A percentile compares a stretch with the other conserved stretches of the same genome.
Evolutionary conservation across 2,329 filamentous ascomycete genomes (phyloP).

Genomic region (Fusarium neocosmosporiellum): DNA sequence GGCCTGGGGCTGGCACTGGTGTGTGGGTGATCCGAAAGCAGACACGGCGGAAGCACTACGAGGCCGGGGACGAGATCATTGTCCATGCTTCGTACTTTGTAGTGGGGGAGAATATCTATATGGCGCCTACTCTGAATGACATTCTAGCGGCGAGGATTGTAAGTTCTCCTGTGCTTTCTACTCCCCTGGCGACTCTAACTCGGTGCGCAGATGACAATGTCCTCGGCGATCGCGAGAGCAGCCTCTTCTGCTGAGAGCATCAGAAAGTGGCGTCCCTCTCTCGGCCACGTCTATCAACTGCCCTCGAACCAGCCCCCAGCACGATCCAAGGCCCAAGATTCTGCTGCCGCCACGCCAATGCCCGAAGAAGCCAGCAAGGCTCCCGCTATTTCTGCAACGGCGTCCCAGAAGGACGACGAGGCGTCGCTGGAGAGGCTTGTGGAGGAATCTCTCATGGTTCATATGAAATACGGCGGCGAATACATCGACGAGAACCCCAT

Average conservation of each 20-base stretch:
- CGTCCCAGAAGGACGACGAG: constrained; percentile 52
- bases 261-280: constrained; percentile 65
- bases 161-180: constrained; percentile 30
- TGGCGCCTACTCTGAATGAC: constrained; percentile 71
- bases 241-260: constrained; percentile 63
- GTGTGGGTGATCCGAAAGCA: constrained; percentile 79
- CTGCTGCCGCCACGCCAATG: constrained; percentile 61
- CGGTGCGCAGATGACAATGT: constrained; percentile 61
- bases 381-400: constrained; percentile 27
- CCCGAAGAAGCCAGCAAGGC: constrained; percentile 52
- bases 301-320: constrained; percentile 45
- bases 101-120: constrained; percentile 74
- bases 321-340: constrained; percentile 49
- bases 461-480: constrained; percentile 70
- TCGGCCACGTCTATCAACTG: constrained; percentile 63
- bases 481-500: constrained; percentile 77
- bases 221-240: constrained; percentile 64
- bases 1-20: constrained; percentile 72
- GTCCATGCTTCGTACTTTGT: constrained; percentile 73
- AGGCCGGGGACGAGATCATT: constrained; percentile 66
- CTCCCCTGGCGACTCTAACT: constrained; percentile 15
- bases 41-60: constrained; percentile 67
- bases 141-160: constrained; percentile 70
- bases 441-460: constrained; percentile 68
- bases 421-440: constrained; percentile 59